Conservation (phyloP, 2,329 filamentous ascomycete species). For the Paramyrothecium roridum region DNA sequence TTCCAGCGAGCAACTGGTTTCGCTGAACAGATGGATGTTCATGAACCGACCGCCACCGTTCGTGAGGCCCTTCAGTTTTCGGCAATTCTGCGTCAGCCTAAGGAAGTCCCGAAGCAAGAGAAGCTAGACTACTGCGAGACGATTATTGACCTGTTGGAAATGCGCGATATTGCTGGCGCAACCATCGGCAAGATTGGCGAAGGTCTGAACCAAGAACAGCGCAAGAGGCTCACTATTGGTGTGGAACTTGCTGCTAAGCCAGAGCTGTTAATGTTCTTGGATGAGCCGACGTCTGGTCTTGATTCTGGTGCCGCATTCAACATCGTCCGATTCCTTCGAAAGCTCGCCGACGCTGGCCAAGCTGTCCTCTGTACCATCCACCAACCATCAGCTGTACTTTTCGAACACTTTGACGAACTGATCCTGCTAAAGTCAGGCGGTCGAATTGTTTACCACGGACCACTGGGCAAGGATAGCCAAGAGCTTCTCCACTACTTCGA, state of each 20-base stretch:
- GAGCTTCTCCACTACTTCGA: slow-evolving; percentile 51
- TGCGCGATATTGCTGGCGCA: slow-evolving; percentile 64
- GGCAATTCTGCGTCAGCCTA: slow-evolving; percentile 59
- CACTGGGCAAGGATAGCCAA: slow-evolving; percentile 46
- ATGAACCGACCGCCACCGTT: slow-evolving; percentile 64
- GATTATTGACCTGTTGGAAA: slow-evolving; percentile 66
- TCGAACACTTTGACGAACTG: slow-evolving; percentile 55
- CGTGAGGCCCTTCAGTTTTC: slow-evolving; percentile 65
- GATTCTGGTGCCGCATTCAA: slow-evolving; percentile 58
- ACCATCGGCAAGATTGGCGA: slow-evolving; percentile 57
- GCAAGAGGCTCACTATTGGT: slow-evolving; percentile 54
- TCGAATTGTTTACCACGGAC: slow-evolving; percentile 51
- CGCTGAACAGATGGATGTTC: slow-evolving; percentile 63
- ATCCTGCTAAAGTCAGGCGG: slow-evolving; percentile 52
- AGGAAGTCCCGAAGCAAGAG: slow-evolving; percentile 52
- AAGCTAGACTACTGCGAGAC: slow-evolving; percentile 68
- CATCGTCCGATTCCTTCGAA: slow-evolving; percentile 59
- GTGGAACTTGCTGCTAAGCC: slow-evolving; percentile 56
- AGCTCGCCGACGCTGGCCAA: slow-evolving; percentile 57
- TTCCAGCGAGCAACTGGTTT: slow-evolving; percentile 80
- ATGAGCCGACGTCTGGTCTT: slow-evolving; percentile 58
- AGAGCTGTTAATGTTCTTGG: slow-evolving; percentile 61
- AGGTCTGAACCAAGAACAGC: slow-evolving; percentile 59
- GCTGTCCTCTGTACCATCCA: slow-evolving; percentile 60
- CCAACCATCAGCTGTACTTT: slow-evolving; percentile 53